Base-by-base conservation (phyloP, 345 rosid genomes). In the Erucastrum elatum region DNA sequence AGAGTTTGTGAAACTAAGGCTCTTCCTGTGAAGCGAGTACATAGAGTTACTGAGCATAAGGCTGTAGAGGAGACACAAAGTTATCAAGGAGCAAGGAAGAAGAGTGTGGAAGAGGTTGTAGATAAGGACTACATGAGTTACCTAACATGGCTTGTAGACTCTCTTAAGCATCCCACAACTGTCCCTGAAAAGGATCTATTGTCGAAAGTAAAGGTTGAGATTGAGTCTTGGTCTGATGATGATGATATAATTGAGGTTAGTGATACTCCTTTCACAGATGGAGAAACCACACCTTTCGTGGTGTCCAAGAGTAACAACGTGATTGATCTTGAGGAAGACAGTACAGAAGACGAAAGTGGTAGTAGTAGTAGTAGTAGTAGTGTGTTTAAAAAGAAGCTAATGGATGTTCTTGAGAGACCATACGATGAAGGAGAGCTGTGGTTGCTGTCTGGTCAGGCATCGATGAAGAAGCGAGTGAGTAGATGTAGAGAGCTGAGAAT, bases 61-160 rank as follows among this genome's bases (percentile, higher is more conserved):
- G 64, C 21, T 33, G 74, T 61, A 49, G 63, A 56, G 39, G 71
- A 65, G 67, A 49, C 55, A 49, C 17, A 49, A 49, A 49, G 55
- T 0, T 4, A 49, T 6, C 5, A 49, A 13, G 6, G 55, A 49
- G 55, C 30, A 33, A 77, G 68, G 37, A 78, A 72, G 29, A 66
- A 41, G 72, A 71, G 4, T 15, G 33, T 7, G 27, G 37, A 37
- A 13, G 65, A 5, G 11, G 66, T 30, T 66, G 66, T 46, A 21
- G 82, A 79, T 51, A 25, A 61, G 49, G 82, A 68, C 53, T 79
- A 73, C 70, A 68, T 51, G 82, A 67, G 65, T 0, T 74, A 79
- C 65, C 82, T 79, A 8, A 8, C 41, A 74, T 79, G 78, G 82
- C 82, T 79, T 68, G 75, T 73, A 26, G 74, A 73, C 30, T 26